Conservation (phyloP, 495 filamentous ascomycete genomes). For the Hypoxylon cercidicola region DNA sequence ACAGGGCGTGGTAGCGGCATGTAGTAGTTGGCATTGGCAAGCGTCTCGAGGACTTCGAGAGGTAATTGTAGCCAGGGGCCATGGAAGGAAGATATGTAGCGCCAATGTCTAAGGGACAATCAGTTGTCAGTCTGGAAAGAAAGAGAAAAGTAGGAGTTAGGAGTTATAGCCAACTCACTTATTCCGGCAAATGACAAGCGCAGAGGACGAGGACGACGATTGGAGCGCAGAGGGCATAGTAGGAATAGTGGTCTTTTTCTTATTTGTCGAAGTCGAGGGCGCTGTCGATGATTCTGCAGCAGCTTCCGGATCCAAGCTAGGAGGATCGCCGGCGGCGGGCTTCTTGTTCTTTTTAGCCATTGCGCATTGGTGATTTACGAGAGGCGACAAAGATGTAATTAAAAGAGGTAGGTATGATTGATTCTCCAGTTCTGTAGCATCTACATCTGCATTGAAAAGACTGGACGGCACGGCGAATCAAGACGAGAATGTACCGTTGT, state of each 20-base stretch:
- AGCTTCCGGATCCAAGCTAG: slow-evolving; percentile 36
- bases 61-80: slow-evolving; percentile 88
- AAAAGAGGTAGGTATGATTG: slow-evolving; percentile 22
- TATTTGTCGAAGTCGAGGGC: slow-evolving; percentile 29
- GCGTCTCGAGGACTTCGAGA: slow-evolving; percentile 79
- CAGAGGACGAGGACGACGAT: slow-evolving; percentile 59
- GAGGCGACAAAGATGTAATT: slow-evolving; percentile 14
- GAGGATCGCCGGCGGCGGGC: slow-evolving; percentile 42
- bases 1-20: slow-evolving; percentile 78
- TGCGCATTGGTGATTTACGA: slow-evolving; percentile 42
- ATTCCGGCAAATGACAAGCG: slow-evolving; percentile 76
- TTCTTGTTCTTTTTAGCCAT: slow-evolving; percentile 63
- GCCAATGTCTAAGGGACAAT: slow-evolving; percentile 71
- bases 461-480: slow-evolving; percentile 11
- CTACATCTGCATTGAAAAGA: neutral
- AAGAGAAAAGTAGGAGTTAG: slow-evolving; percentile 7
- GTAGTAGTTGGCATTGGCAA: slow-evolving; percentile 81
- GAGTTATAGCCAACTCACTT: slow-evolving; percentile 69
- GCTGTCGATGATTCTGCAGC: slow-evolving; percentile 32
- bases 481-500: slow-evolving; percentile 19
- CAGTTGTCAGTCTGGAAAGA: slow-evolving; percentile 10
- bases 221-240: slow-evolving; percentile 49
- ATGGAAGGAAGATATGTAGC: slow-evolving; percentile 84
- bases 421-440: slow-evolving; percentile 2
- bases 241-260: slow-evolving; percentile 35